Evolutionary conservation across 805 yeast genomes (phyloP), one percentile per base, ranked within the genome.

Genomic region (Lipomyces yamanashiensis): DNA sequence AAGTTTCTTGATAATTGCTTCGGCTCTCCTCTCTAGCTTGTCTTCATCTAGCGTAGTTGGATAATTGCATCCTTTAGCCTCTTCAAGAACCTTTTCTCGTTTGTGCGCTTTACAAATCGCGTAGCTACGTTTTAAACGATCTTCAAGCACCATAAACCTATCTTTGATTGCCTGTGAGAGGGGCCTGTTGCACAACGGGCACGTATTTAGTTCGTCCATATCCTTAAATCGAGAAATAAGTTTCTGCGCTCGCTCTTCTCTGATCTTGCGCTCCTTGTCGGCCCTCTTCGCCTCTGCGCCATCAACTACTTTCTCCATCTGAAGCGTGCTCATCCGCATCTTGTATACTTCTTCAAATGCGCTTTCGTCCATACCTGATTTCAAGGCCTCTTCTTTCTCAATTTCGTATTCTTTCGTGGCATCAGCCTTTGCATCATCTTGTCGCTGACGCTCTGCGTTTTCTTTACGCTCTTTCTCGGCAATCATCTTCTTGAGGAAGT

Each of bases 101-200:
- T 44, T 59, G 39, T 66, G 69, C 17, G 53, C 53, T 7, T 19
- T 34, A 39, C 69, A 66, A 15, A 66, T 66, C n/a, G 67, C 69
- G 19, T 64, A 58, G 8, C 62, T 59, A 13, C 64, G 44, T 39
- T 58, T 58, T 5, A 66, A 44, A 2, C 61, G 49, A 21, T 58
- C 58, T 21, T 56, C 54, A 4, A 61, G 40, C 15, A 10, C n/a
- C 9, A n/a, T 23, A 52, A 61, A 64, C 15, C 40, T 41, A 9
- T 54, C 56, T 12, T 53, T 17, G 8, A 59, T 55, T 7, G 45
- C 40, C 6, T 54, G 43, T 4, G 66, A 58, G 37, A 64, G 49
- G 17, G 40, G 48, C 8, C 34, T 15, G 19, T 55, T 53, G 17
- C 68, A 64, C 17, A 64, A n/a, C 10, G 68, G 68, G 23, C 68